These are phyloP conservation scores for Camelina laxa DNA, from an alignment of 345 rosid genomes.

Conservation along the genomic window DNA sequence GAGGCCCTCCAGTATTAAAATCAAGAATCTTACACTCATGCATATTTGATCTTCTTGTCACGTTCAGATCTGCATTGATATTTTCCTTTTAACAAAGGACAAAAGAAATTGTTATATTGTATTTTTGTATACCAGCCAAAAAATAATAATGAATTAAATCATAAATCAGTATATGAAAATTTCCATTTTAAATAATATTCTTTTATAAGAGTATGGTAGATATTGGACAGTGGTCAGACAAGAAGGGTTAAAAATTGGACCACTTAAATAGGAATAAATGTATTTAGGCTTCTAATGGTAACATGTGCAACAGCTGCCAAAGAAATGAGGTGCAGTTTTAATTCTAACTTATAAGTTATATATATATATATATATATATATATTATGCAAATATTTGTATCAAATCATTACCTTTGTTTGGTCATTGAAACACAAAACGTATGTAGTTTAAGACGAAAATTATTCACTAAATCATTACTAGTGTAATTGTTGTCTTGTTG, in stretches of 20 bases:
- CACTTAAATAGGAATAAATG: constrained; percentile 33
- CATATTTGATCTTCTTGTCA: constrained; percentile 39
- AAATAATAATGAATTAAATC: not conserved
- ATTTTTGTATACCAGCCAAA: constrained; percentile 11
- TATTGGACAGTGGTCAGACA: constrained; percentile 38
- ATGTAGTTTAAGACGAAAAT: not conserved
- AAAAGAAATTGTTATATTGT: not conserved
- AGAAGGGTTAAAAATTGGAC: constrained; percentile 39
- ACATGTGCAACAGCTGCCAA: too few relatives aligned
- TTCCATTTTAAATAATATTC: not conserved
- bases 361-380: too few relatives aligned
- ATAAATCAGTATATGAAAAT: not conserved
- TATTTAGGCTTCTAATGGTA: not conserved
- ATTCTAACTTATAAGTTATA: too few relatives aligned
- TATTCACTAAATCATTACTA: not conserved
- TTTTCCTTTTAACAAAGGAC: constrained; percentile 18
- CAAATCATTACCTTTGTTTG: too few relatives aligned
- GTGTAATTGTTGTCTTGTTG: not conserved
- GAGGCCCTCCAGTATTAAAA: constrained; percentile 35
- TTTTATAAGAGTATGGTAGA: constrained; percentile 16
- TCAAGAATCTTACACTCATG: constrained; percentile 31
- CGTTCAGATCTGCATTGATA: constrained; percentile 14
- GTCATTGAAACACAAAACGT: too few relatives aligned
- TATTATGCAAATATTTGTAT: too few relatives aligned
- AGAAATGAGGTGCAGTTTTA: too few relatives aligned